Percentiles rank a stretch among this genome's conserved stretches.
phyloP scores from a whole-genome alignment of 78 protist genomes.

The Diacronema lutheri region DNA sequence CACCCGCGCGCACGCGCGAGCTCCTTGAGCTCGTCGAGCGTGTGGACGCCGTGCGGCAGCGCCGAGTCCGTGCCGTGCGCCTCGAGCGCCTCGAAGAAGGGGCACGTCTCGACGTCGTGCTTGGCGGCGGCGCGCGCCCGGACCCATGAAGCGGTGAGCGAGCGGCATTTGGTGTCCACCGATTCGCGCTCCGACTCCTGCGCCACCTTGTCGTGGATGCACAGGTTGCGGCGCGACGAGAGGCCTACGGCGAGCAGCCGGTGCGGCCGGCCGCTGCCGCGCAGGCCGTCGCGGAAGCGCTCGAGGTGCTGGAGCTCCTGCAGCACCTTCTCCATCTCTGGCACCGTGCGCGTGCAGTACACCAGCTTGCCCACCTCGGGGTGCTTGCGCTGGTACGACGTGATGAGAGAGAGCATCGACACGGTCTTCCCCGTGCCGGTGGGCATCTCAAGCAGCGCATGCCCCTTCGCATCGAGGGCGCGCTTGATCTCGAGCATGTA shows the following conservation, averaged over 20 bases:
- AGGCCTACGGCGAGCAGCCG: slow-evolving; percentile 66
- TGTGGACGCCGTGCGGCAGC: slow-evolving; percentile 73
- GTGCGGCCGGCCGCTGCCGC: neutral
- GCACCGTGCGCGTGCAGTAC: slow-evolving; percentile 97
- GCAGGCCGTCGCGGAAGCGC: neutral
- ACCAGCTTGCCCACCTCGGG: slow-evolving; percentile 67
- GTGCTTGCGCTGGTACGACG: slow-evolving; percentile 50
- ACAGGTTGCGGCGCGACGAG: slow-evolving; percentile 79
- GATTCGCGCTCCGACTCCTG: neutral
- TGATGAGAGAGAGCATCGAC: slow-evolving; percentile 80
- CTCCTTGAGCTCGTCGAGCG: slow-evolving; percentile 77
- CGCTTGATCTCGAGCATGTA: slow-evolving; percentile 92
- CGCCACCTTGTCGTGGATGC: neutral
- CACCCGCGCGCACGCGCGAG: slow-evolving; percentile 37
- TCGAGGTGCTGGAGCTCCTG: slow-evolving; percentile 67
- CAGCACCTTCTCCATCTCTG: slow-evolving; percentile 86
- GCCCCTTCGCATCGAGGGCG: slow-evolving; percentile 59
- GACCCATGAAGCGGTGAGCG: neutral
- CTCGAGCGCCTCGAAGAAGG: slow-evolving; percentile 4
- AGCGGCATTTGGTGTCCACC: neutral
- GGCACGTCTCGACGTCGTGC: neutral
- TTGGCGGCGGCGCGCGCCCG: neutral
- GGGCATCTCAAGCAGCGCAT: slow-evolving; percentile 95
- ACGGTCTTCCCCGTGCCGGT: slow-evolving; percentile 99
- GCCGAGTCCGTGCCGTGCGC: neutral